These are phyloP conservation scores for Malus asiatica DNA, from an alignment of 306 rosid species.

Conservation along the genomic window DNA sequence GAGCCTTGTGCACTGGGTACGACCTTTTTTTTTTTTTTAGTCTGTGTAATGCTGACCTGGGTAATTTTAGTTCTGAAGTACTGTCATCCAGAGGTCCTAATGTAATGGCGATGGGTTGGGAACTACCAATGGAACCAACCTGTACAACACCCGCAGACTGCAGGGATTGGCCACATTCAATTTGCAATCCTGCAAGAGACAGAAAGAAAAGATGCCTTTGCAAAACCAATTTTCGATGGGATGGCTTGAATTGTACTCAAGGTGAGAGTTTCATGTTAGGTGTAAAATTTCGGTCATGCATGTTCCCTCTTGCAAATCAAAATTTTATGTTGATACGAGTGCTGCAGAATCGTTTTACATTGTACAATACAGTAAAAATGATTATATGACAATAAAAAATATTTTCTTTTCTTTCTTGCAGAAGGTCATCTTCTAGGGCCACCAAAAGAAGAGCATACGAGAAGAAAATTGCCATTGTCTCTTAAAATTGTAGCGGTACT, in stretches of 20 bases:
- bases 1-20: no score
- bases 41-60: constrained; percentile 19
- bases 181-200: constrained; percentile 29
- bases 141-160: constrained; percentile 36
- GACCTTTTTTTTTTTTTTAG: no score
- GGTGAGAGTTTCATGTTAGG: constrained; percentile 24
- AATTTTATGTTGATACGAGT: no score
- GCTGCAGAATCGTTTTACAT: no score
- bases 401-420: not conserved
- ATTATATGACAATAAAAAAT: no score
- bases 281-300: not conserved
- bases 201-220: constrained; percentile 45
- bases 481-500: constrained; percentile 14
- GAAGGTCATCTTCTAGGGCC: not conserved
- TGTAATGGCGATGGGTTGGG: constrained; percentile 43
- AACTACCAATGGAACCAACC: constrained; percentile 34
- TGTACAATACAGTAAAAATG: no score
- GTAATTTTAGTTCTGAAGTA: not conserved
- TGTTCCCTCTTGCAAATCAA: not conserved
- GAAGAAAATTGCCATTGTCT: constrained; percentile 6
- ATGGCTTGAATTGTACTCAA: constrained; percentile 27
- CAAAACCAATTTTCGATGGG: constrained; percentile 33
- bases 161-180: constrained; percentile 51
- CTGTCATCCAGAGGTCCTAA: not conserved
- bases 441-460: not conserved